Conservation (phyloP, 345 rosid species). For the Gossypioides kirkii region DNA sequence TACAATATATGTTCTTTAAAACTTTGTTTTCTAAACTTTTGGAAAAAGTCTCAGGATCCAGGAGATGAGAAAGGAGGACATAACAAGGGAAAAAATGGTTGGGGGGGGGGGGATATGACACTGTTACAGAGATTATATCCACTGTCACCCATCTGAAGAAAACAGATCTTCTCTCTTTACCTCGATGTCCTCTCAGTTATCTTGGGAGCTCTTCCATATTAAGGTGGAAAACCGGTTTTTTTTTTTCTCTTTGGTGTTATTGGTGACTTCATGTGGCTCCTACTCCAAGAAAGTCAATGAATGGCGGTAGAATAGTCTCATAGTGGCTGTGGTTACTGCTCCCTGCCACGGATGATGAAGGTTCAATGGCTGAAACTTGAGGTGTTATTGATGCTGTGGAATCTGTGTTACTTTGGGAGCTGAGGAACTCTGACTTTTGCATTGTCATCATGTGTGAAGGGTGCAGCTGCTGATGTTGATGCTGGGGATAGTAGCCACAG, state of each 20-base stretch:
- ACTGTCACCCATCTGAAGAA: constrained; percentile 14
- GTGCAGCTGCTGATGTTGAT: constrained; percentile 3
- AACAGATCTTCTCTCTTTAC: constrained; percentile 18
- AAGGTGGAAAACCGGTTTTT: constrained; percentile 2
- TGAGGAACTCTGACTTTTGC: constrained; percentile 32
- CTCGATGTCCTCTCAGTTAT: constrained; percentile 24
- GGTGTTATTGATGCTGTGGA: constrained; percentile 12
- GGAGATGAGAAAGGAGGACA: background rate
- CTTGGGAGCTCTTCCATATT: constrained; percentile 23
- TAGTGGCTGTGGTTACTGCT: constrained; percentile 17
- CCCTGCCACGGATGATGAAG: constrained; percentile 19
- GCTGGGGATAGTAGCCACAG: constrained; percentile 18
- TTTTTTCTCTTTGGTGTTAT: background rate
- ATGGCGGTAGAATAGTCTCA: constrained; percentile 38
- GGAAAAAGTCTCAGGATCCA: background rate
- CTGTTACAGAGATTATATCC: background rate
- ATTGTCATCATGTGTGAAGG: constrained; percentile 24
- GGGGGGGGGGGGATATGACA: background rate
- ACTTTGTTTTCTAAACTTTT: background rate
- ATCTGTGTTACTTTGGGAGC: constrained; percentile 25
- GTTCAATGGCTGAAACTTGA: constrained; percentile 28
- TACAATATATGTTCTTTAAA: background rate
- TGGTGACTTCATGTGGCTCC: constrained; percentile 50
- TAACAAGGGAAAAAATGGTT: background rate
- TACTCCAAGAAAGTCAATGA: constrained; percentile 75